Evolutionary conservation across 345 rosid genomes (phyloP).

Genomic region (Eucalyptus coolabah): DNA sequence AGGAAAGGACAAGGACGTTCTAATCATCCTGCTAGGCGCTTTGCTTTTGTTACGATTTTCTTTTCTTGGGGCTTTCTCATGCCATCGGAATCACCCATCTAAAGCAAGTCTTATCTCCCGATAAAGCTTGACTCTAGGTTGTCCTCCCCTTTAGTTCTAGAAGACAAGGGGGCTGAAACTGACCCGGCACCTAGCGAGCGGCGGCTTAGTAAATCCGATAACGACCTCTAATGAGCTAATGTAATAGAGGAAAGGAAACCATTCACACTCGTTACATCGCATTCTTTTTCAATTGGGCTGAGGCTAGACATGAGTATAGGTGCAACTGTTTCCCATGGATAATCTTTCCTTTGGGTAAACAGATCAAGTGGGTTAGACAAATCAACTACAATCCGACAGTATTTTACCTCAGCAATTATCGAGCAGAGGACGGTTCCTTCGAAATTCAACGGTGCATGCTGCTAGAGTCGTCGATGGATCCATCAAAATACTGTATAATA

Average conservation of each 20-base stretch:
- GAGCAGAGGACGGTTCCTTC: neutral
- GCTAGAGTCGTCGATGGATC: neutral
- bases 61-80: neutral
- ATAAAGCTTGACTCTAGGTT: neutral
- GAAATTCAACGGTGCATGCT: neutral
- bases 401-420: neutral
- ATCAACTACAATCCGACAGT: neutral
- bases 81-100: neutral
- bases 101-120: neutral
- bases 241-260: neutral
- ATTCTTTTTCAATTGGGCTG: neutral
- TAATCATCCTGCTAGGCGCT: neutral
- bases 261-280: neutral
- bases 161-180: neutral
- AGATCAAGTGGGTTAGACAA: neutral
- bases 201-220: neutral
- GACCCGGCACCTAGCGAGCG: neutral
- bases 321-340: neutral
- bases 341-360: neutral
- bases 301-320: neutral
- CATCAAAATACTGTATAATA: neutral
- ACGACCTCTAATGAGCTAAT: neutral
- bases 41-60: neutral
- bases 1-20: neutral
- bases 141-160: neutral